These are phyloP conservation scores for Amphirosellinia nigrospora DNA, from an alignment of 495 filamentous ascomycete species.

Conservation along the genomic window DNA sequence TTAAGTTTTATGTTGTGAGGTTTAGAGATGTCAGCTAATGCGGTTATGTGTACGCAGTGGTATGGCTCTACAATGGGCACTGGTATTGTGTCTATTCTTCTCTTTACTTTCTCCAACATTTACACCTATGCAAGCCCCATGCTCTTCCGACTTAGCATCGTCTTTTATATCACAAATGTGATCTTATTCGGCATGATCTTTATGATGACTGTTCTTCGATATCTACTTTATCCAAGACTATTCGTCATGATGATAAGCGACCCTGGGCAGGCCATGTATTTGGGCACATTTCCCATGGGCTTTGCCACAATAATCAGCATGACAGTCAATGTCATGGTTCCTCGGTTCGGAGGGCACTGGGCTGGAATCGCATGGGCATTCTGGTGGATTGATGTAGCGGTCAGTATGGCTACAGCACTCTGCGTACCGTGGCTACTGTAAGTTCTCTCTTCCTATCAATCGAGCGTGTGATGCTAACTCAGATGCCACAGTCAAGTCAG, in stretches of 20 bases:
- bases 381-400: conserved; percentile 64
- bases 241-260: conserved; percentile 63
- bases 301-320: conserved; percentile 53
- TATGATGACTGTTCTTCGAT: conserved; percentile 59
- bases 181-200: conserved; percentile 54
- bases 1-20: too few relatives aligned
- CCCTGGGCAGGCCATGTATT: conserved; percentile 64
- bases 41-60: conserved; percentile 35
- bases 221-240: conserved; percentile 62
- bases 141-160: conserved; percentile 48
- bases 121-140: conserved; percentile 39
- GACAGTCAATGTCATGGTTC: conserved; percentile 29
- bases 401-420: conserved; percentile 57
- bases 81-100: conserved; percentile 65
- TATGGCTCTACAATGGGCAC: conserved; percentile 69
- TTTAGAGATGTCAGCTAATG: too few relatives aligned
- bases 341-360: conserved; percentile 25
- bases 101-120: conserved; percentile 24
- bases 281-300: conserved; percentile 69
- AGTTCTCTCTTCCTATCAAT: conserved; percentile 22
- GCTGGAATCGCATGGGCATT: conserved; percentile 53
- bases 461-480: conserved; percentile 37
- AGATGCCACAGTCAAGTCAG: conserved; percentile 36
- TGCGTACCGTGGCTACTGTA: conserved; percentile 64
- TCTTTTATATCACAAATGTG: conserved; percentile 62